A percentile compares a stretch with the other conserved stretches of the same genome.
Conservation (phyloP, 2,329 filamentous ascomycete species). For the Magnaporthales sp. region DNA sequence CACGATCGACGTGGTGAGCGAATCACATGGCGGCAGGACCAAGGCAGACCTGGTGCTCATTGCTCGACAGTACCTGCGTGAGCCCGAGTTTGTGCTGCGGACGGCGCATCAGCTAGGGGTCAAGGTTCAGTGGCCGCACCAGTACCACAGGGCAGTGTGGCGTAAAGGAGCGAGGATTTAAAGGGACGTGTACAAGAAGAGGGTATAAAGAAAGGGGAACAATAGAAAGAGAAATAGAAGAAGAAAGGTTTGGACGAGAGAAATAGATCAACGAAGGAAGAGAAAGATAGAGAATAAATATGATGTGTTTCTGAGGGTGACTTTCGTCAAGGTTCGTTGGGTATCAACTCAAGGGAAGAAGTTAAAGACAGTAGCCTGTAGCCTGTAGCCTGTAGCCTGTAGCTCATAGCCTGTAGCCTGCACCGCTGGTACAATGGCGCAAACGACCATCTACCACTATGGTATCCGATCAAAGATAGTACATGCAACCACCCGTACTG, state of each 20-base stretch:
- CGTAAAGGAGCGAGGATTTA: constrained; percentile 7
- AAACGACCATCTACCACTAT: too few relatives aligned
- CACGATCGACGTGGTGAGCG: constrained; percentile 29
- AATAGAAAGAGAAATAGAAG: neutral
- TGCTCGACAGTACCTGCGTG: constrained; percentile 71
- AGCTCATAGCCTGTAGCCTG: too few relatives aligned
- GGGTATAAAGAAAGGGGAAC: neutral
- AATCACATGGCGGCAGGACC: constrained; percentile 23
- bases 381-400: too few relatives aligned
- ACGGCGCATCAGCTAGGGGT: constrained; percentile 66
- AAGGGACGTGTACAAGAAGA: neutral
- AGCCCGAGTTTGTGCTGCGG: constrained; percentile 68
- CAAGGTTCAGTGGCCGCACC: constrained; percentile 62
- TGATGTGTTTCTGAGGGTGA: too few relatives aligned
- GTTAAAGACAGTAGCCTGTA: too few relatives aligned
- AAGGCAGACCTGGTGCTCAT: constrained; percentile 64
- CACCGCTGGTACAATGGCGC: too few relatives aligned
- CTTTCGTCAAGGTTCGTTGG: too few relatives aligned
- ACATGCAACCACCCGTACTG: neutral
- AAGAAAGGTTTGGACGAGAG: neutral
- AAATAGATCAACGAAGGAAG: too few relatives aligned
- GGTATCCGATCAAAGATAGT: neutral
- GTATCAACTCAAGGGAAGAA: too few relatives aligned
- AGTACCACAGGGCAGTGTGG: constrained; percentile 38
- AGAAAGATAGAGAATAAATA: too few relatives aligned